Base-by-base conservation (phyloP, 148 eudicot species). In the Rhododendron molle region DNA sequence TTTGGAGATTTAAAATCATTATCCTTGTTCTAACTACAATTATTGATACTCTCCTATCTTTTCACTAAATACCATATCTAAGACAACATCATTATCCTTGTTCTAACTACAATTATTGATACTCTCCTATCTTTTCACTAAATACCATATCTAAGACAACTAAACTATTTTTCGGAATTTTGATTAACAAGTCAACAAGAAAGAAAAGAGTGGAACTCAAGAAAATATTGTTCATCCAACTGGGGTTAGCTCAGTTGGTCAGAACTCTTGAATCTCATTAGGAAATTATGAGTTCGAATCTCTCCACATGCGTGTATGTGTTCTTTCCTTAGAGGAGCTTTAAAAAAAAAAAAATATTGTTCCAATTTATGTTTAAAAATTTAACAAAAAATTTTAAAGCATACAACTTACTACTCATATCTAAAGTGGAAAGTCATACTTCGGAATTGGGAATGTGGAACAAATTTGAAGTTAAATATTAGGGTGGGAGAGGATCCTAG, bases 401-500 rank as follows among this genome's bases (percentile, higher is more conserved):
- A 46, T 46, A 46, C 2, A 46, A 46, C 49, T 46, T 9, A 2
- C 49, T 46, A 46, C 49, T 46, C 73, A 11, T 26, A 4, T 32
- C 20, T 32, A 71, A 71, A 71, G 36, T 13, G 20, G 36, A 71
- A 71, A 71, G 38, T 71, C 76, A 12, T 30, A 32, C 76, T 71
- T 71, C 1, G 38, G 76, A 71, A 71, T 71, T 71, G 40, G 21
- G 1, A 14, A 71, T 71, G 76, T 71, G 76, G 76, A 71, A 32
- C 36, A 71, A 71, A 4, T 71, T 71, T 71, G 38, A 71, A 32
- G 20, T 71, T 71, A 32, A 71, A 30, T 13, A 71, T 13, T 71
- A 14, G 7, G 8, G 76, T 32, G 76, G 76, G 76, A 71, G 76
- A 71, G 76, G 76, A 71, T 71, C 76, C 76, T 71, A 71, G 76